A percentile compares a stretch with the other conserved stretches of the same genome.
Evolutionary conservation across 768 basidiomycete species (phyloP).

Genomic region (Kwoniella dejecticola): DNA sequence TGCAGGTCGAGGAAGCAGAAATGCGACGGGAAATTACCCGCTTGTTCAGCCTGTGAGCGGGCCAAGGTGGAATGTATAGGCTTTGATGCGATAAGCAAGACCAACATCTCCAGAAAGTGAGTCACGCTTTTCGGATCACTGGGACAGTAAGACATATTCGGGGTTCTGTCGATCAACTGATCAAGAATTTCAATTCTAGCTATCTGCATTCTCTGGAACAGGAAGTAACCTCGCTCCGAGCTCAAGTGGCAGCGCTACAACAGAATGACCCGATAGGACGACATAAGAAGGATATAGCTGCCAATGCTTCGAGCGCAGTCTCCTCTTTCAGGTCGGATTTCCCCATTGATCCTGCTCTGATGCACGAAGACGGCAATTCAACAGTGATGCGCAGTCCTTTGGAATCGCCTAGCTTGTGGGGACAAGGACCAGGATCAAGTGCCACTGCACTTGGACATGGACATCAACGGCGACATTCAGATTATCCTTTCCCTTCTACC

Average conservation of each 20-base stretch:
- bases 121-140: too few species aligned
- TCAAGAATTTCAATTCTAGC: conserved; percentile 24
- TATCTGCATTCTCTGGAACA: conserved; percentile 56
- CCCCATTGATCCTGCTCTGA: conserved; percentile 34
- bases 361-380: conserved; percentile 19
- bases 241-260: conserved; percentile 44
- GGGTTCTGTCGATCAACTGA: not conserved
- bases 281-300: conserved; percentile 27
- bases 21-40: conserved; percentile 57
- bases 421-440: conserved; percentile 12
- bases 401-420: conserved; percentile 30
- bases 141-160: too few species aligned
- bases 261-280: conserved; percentile 19
- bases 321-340: conserved; percentile 23
- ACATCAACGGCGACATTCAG: conserved; percentile 30
- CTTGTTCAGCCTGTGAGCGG: conserved; percentile 53
- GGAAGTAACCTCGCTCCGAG: conserved; percentile 52
- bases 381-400: conserved; percentile 28
- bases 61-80: conserved; percentile 57
- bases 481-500: conserved; percentile 30
- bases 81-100: conserved; percentile 56
- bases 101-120: conserved; percentile 56
- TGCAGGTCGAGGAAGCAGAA: conserved; percentile 55
- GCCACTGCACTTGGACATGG: conserved; percentile 4
- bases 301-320: conserved; percentile 28